phyloP scores from a whole-genome alignment of 2,329 filamentous ascomycete species.

The Colletotrichum nymphaeae region DNA sequence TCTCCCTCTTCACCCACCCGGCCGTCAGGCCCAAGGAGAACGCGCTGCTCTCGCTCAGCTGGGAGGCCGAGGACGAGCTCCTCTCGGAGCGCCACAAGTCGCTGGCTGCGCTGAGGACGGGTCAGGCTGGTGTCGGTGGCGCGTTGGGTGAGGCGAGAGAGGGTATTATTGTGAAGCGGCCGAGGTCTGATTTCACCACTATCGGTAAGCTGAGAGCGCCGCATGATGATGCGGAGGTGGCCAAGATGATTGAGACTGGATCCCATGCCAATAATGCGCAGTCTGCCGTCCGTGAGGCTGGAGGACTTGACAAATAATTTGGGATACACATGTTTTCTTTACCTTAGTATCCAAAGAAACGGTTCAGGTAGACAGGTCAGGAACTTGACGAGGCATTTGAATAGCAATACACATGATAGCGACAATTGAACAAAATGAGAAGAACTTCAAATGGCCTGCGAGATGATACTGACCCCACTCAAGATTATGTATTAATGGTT shows the following conservation, averaged over 20 bases:
- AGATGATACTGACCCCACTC: neutral
- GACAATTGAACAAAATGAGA: neutral
- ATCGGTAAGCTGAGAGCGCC: neutral
- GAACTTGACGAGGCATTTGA: neutral
- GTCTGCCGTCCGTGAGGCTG: neutral
- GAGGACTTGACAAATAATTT: neutral
- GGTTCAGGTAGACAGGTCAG: neutral
- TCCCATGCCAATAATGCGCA: neutral
- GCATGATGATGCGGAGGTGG: neutral
- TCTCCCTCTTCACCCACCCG: neutral
- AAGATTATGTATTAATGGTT: neutral
- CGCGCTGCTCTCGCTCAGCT: neutral
- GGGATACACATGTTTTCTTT: neutral
- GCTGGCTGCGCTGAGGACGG: neutral
- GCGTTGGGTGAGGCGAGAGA: neutral
- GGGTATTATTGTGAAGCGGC: neutral
- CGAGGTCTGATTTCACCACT: neutral
- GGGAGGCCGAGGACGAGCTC: neutral
- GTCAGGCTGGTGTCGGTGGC: neutral
- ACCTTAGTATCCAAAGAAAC: neutral
- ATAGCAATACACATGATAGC: neutral
- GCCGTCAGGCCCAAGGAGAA: conserved; percentile 5
- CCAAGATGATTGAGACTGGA: neutral
- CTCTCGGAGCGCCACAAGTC: neutral
- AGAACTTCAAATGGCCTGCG: neutral